Conservation (phyloP, 1,284 basidiomycete genomes). For the Sporisorium iseilematis-ciliati region DNA sequence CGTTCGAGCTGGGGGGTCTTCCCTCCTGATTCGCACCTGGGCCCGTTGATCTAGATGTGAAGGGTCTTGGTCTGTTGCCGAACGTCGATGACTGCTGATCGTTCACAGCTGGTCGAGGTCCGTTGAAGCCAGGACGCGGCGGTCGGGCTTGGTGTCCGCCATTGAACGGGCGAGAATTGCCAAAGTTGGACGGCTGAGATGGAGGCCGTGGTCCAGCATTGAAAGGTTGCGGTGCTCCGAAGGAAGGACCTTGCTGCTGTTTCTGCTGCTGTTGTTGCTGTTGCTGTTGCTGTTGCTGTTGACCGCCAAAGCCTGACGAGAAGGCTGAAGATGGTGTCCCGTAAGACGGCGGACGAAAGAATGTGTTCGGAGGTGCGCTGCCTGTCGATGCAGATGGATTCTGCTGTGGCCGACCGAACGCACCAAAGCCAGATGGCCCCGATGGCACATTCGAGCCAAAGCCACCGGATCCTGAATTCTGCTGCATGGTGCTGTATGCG, state of each 20-base stretch:
- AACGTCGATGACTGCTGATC: slow-evolving; percentile 24
- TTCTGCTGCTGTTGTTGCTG: slow-evolving; percentile 19
- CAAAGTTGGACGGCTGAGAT: slow-evolving; percentile 20
- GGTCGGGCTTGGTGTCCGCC: slow-evolving; percentile 15
- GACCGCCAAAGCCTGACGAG: slow-evolving; percentile 4
- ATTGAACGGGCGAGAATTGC: slow-evolving; percentile 14
- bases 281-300: slow-evolving; percentile 13
- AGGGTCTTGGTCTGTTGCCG: slow-evolving; percentile 36
- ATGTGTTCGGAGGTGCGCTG: slow-evolving; percentile 38
- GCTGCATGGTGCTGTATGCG: slow-evolving; percentile 17
- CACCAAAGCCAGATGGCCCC: slow-evolving; percentile 13
- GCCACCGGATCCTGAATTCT: slow-evolving; percentile 14
- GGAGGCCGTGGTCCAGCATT: slow-evolving; percentile 15
- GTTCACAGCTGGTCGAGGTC: slow-evolving; percentile 12
- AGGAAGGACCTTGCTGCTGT: slow-evolving; percentile 13
- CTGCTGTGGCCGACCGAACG: slow-evolving; percentile 29
- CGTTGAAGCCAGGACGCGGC: slow-evolving; percentile 9
- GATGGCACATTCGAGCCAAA: slow-evolving; percentile 1
- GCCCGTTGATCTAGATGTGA: slow-evolving; percentile 26
- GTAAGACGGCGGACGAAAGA: slow-evolving; percentile 25
- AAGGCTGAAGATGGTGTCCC: slow-evolving; percentile 17
- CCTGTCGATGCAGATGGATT: slow-evolving; percentile 19
- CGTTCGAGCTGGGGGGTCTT: slow-evolving; percentile 14
- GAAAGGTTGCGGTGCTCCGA: slow-evolving; percentile 16
- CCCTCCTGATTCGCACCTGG: slow-evolving; percentile 22